Percentiles rank a stretch among this genome's conserved stretches.
These are phyloP conservation scores for Podila minutissima DNA, from an alignment of 192 early-diverging fungal genomes.

Conservation along the genomic window DNA sequence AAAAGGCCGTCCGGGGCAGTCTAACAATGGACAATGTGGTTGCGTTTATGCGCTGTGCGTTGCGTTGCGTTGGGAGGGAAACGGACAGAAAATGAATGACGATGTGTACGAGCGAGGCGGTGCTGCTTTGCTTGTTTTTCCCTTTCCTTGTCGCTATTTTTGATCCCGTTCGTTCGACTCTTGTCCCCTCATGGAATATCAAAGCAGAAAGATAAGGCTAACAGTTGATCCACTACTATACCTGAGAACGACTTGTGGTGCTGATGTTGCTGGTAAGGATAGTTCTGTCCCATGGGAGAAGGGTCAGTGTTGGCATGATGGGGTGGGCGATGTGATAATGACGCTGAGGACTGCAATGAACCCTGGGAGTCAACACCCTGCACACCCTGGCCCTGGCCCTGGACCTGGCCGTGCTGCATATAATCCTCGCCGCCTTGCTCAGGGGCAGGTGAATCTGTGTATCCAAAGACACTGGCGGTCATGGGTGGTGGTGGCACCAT, in stretches of 20 bases:
- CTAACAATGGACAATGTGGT: no score
- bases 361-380: no score
- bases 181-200: no score
- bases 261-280: conserved; percentile 8
- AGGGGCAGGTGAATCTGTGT: conserved; percentile 25
- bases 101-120: no score
- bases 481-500: not conserved
- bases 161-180: no score
- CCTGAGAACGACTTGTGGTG: conserved; percentile 13
- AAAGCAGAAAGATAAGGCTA: not conserved
- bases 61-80: no score
- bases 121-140: no score
- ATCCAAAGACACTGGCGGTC: not conserved
- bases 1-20: no score
- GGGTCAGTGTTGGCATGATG: conserved; percentile 9
- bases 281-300: not conserved
- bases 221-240: not conserved
- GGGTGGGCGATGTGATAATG: conserved; percentile 1
- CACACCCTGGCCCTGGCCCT: no score
- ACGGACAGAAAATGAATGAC: no score
- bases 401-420: not conserved
- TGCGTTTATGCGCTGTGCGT: no score
- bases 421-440: conserved; percentile 5
- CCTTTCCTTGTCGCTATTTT: no score
- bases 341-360: not conserved